These are phyloP conservation scores for Cutaneotrichosporon sp. DNA, from an alignment of 1,284 basidiomycete genomes.

Conservation along the genomic window DNA sequence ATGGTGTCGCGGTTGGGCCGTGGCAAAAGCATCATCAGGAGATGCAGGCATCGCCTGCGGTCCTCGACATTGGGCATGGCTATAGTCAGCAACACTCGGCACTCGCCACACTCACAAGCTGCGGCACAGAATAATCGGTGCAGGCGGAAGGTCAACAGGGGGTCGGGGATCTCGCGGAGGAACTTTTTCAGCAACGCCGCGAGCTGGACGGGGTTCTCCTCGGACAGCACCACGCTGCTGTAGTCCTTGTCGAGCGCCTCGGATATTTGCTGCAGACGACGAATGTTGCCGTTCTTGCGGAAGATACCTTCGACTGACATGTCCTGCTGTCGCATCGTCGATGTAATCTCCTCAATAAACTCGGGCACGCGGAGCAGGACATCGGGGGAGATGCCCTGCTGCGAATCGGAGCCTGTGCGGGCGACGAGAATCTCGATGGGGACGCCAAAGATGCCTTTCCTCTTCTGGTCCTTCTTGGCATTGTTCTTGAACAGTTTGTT, in stretches of 20 bases:
- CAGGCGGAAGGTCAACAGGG: constrained; percentile 88
- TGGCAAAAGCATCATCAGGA: constrained; percentile 80
- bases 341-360: constrained; percentile 96
- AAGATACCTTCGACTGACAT: constrained; percentile 99
- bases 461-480: constrained; percentile 78
- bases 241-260: constrained; percentile 93
- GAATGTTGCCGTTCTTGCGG: constrained; percentile 96
- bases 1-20: constrained; percentile 93
- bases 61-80: constrained; percentile 72
- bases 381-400: constrained; percentile 75
- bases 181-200: constrained; percentile 97
- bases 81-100: constrained; percentile 36
- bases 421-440: constrained; percentile 94
- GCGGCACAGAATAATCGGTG: constrained; percentile 84
- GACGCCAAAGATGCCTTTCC: constrained; percentile 89
- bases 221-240: constrained; percentile 78
- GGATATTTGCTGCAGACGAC: constrained; percentile 79
- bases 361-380: constrained; percentile 83
- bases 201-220: constrained; percentile 95
- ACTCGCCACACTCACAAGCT: constrained; percentile 59
- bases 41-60: constrained; percentile 75
- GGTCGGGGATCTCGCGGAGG: constrained; percentile 91
- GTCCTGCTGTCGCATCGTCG: constrained; percentile 99
- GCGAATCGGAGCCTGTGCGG: constrained; percentile 85
- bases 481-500: constrained; percentile 89